Evolutionary conservation across 352 stramenopile genomes (phyloP).

Genomic region (Phytophthora constricta): DNA sequence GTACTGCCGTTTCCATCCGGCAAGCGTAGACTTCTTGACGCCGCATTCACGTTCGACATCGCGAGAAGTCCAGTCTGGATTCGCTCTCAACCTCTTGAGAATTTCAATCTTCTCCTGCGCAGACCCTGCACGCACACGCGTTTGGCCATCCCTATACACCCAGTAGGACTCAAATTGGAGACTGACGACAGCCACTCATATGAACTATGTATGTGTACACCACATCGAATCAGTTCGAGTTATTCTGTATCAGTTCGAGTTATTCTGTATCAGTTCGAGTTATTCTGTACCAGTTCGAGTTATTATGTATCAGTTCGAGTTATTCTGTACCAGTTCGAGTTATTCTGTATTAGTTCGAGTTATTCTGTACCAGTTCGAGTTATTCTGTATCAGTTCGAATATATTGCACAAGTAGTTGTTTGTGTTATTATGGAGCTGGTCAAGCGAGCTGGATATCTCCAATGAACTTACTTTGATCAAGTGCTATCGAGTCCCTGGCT

Average conservation of each 20-base stretch:
- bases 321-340: too few relatives aligned
- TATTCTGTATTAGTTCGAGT: too few relatives aligned
- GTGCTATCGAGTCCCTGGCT: too few relatives aligned
- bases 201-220: too few relatives aligned
- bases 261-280: not conserved
- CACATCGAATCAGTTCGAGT: not conserved
- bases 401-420: too few relatives aligned
- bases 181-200: not conserved
- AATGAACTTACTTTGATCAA: too few relatives aligned
- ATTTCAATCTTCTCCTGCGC: conserved; percentile 4
- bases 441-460: too few relatives aligned
- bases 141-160: not conserved
- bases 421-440: too few relatives aligned
- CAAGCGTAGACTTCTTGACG: not conserved
- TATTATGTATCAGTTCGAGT: too few relatives aligned
- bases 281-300: too few relatives aligned
- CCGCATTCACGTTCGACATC: not conserved
- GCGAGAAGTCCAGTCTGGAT: not conserved
- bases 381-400: not conserved
- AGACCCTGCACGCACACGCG: not conserved
- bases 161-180: not conserved
- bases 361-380: too few relatives aligned
- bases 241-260: not conserved
- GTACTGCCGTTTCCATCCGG: not conserved
- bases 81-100: not conserved